These are phyloP conservation scores for Alnus rubra DNA, from an alignment of 306 rosid genomes.

Conservation along the genomic window DNA sequence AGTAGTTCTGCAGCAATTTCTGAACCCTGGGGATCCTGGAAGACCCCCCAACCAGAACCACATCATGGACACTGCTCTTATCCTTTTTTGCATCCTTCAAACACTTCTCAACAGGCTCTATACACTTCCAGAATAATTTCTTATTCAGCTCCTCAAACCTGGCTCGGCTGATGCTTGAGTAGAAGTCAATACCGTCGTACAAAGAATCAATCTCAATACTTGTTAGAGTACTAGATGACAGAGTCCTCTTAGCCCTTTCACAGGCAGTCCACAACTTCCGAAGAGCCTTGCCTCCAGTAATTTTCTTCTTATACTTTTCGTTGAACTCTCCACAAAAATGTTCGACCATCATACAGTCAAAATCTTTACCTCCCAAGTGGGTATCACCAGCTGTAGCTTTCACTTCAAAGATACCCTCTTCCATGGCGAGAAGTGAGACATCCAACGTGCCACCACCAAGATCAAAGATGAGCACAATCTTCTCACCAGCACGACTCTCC, in stretches of 20 bases:
- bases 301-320: constrained; percentile 38
- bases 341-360: constrained; percentile 37
- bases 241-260: constrained; percentile 49
- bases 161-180: constrained; percentile 25
- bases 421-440: constrained; percentile 40
- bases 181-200: constrained; percentile 38
- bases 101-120: constrained; percentile 44
- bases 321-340: constrained; percentile 42
- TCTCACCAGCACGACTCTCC: constrained; percentile 10
- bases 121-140: constrained; percentile 40
- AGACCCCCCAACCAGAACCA: constrained; percentile 43
- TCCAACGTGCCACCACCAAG: constrained; percentile 48
- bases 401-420: constrained; percentile 36
- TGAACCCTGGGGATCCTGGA: constrained; percentile 43
- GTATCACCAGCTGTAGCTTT: constrained; percentile 42
- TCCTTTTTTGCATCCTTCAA: constrained; percentile 38
- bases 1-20: constrained; percentile 36
- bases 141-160: constrained; percentile 39
- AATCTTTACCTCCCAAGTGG: constrained; percentile 45
- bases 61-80: constrained; percentile 33
- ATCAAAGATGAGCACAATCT: constrained; percentile 40
- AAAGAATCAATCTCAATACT: constrained; percentile 44
- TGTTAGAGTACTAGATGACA: constrained; percentile 38
- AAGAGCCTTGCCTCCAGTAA: constrained; percentile 30
- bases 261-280: constrained; percentile 40